phyloP scores from a whole-genome alignment of 768 basidiomycete genomes.

The Leccinum imitatum region DNA sequence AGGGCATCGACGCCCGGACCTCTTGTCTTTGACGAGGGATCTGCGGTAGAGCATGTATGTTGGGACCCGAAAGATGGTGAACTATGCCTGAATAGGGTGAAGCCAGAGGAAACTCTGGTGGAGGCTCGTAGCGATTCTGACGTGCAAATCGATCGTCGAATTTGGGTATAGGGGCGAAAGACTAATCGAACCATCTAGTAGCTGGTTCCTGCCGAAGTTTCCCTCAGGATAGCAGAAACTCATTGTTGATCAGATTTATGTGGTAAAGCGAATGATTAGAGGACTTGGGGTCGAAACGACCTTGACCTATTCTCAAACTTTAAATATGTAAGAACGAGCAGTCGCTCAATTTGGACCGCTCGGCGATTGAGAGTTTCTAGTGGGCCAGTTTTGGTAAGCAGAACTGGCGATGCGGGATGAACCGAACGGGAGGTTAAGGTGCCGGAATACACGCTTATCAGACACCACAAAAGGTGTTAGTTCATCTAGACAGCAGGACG shows the following conservation, averaged over 20 bases:
- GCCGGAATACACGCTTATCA: constrained; percentile 81
- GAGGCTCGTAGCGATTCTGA: constrained; percentile 95
- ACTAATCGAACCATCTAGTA: constrained; percentile 95
- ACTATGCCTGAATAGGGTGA: constrained; percentile 50
- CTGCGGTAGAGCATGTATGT: too few species aligned
- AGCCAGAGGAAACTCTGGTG: constrained; percentile 97
- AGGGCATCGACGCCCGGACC: too few species aligned
- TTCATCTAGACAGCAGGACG: constrained; percentile 87
- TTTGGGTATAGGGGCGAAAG: constrained; percentile 90
- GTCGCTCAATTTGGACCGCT: constrained; percentile 49
- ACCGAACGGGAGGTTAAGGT: constrained; percentile 76
- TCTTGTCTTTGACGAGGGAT: too few species aligned
- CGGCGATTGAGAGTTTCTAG: constrained; percentile 66
- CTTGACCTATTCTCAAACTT: constrained; percentile 82
- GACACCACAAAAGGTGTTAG: constrained; percentile 85
- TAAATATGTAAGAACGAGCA: constrained; percentile 60
- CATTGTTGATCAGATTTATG: constrained; percentile 39
- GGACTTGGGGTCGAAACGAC: constrained; percentile 86
- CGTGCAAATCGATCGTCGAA: constrained; percentile 95
- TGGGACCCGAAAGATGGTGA: too few species aligned
- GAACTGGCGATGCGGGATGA: constrained; percentile 73
- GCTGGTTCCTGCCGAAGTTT: constrained; percentile 92
- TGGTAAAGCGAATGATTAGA: constrained; percentile 89
- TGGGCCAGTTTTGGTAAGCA: constrained; percentile 75
- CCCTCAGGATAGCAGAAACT: constrained; percentile 72